phyloP scores from a whole-genome alignment of 2,329 filamentous ascomycete genomes.

The Cladophialophora bantiana region DNA sequence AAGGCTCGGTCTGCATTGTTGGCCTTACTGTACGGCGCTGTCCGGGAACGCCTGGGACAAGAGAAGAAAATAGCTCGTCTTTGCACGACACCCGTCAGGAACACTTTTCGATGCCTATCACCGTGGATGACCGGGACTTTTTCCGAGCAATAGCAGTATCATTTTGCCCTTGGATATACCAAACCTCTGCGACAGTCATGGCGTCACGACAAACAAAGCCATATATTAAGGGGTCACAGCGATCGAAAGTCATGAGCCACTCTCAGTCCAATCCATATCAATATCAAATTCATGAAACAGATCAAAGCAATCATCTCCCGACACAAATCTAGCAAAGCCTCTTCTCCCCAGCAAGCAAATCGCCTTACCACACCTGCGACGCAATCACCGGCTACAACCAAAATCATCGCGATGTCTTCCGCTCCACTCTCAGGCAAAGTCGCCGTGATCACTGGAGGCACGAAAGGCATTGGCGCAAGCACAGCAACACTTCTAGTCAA shows the following conservation, averaged over 20 bases:
- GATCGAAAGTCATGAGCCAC: neutral
- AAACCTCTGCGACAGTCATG: neutral
- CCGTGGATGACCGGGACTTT: neutral
- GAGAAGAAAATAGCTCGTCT: neutral
- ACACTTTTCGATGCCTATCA: neutral
- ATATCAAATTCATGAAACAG: conserved; percentile 14
- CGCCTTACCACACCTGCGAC: neutral
- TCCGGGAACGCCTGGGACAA: neutral
- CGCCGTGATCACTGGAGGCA: conserved; percentile 51
- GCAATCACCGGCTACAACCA: neutral
- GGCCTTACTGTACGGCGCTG: neutral
- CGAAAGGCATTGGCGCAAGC: conserved; percentile 51
- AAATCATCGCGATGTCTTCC: conserved; percentile 25
- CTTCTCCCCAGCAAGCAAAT: neutral
- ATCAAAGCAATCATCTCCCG: conserved; percentile 16
- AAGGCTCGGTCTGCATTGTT: neutral
- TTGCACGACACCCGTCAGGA: neutral
- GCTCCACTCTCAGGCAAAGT: conserved; percentile 38
- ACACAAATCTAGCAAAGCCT: conserved; percentile 13
- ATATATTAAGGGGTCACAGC: conserved; percentile 11
- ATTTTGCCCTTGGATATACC: neutral
- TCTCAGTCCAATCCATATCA: neutral
- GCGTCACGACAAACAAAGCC: neutral
- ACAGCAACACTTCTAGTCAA: conserved; percentile 48
- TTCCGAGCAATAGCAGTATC: neutral